phyloP scores from a whole-genome alignment of 805 yeast species.

The Barnettozyma californica region DNA sequence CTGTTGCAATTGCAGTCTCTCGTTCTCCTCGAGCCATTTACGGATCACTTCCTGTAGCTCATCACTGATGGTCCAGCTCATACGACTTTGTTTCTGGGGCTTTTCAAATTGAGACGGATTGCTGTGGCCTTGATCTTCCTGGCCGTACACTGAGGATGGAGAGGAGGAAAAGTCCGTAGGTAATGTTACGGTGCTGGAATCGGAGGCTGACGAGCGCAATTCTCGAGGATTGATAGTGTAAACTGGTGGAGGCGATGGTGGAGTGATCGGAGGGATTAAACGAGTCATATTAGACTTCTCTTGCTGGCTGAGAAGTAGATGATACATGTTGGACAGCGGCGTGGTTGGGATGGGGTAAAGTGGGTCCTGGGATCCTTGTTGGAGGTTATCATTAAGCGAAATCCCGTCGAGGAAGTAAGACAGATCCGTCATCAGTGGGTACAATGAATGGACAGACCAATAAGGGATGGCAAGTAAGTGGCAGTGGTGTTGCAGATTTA shows the following conservation, averaged over 20 bases:
- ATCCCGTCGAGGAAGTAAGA: constrained; percentile 9
- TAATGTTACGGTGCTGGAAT: constrained; percentile 1
- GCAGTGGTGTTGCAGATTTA: not conserved
- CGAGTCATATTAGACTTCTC: not conserved
- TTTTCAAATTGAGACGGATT: not conserved
- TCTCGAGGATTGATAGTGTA: constrained; percentile 18
- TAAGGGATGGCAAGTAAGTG: not conserved
- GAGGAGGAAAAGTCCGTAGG: constrained; percentile 3
- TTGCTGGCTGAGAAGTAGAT: constrained; percentile 5
- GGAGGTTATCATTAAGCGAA: constrained; percentile 5
- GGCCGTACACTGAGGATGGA: constrained; percentile 8
- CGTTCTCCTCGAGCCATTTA: constrained; percentile 23
- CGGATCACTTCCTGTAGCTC: constrained; percentile 25
- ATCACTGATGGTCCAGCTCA: constrained; percentile 23
- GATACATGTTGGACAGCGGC: constrained; percentile 2
- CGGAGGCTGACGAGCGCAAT: constrained; percentile 5
- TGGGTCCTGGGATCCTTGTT: not conserved
- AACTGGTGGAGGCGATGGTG: constrained; percentile 9
- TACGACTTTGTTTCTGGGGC: not conserved
- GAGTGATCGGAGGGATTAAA: constrained; percentile 2
- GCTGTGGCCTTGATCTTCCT: not conserved
- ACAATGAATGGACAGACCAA: not conserved
- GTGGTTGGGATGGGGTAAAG: not conserved
- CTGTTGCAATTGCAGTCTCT: constrained; percentile 3
- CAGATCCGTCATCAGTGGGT: constrained; percentile 5